These are phyloP conservation scores for Aspergillus egyptiacus DNA, from an alignment of 495 filamentous ascomycete species.

Conservation along the genomic window DNA sequence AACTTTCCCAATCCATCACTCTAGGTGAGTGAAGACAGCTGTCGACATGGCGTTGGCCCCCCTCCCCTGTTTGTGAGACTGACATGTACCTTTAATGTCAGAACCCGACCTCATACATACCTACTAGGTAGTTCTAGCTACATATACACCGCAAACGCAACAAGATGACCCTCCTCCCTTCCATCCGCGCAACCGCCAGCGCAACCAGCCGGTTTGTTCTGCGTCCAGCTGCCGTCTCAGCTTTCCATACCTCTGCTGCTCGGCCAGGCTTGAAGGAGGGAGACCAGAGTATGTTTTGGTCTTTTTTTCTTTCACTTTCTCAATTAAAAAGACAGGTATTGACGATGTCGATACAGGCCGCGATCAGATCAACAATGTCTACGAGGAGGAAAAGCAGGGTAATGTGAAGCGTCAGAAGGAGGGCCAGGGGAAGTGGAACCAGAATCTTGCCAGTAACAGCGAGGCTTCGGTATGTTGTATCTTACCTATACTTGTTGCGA, in stretches of 20 bases:
- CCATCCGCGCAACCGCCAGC: conserved; percentile 1
- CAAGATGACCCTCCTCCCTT: conserved; percentile 3
- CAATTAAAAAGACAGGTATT: neutral
- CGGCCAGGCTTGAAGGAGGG: conserved; percentile 30
- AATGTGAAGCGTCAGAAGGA: conserved; percentile 61
- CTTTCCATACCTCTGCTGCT: conserved; percentile 28
- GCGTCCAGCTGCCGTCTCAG: neutral
- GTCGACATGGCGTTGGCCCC: too few relatives aligned
- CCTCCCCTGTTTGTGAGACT: too few relatives aligned
- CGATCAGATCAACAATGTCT: conserved; percentile 37
- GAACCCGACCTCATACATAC: too few relatives aligned
- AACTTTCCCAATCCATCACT: too few relatives aligned
- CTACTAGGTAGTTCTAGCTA: too few relatives aligned
- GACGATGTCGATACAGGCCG: conserved; percentile 23
- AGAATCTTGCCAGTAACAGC: conserved; percentile 70
- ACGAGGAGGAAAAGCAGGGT: conserved; percentile 69
- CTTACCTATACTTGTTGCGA: neutral
- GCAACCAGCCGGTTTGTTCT: neutral
- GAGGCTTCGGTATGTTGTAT: conserved; percentile 61
- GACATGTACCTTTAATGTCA: too few relatives aligned
- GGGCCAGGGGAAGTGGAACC: conserved; percentile 76
- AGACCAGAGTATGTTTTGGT: conserved; percentile 26
- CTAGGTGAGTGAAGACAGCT: too few relatives aligned
- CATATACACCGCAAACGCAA: neutral
- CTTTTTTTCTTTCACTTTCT: neutral